Base-by-base conservation (phyloP, 306 rosid species). In the Parietaria judaica region DNA sequence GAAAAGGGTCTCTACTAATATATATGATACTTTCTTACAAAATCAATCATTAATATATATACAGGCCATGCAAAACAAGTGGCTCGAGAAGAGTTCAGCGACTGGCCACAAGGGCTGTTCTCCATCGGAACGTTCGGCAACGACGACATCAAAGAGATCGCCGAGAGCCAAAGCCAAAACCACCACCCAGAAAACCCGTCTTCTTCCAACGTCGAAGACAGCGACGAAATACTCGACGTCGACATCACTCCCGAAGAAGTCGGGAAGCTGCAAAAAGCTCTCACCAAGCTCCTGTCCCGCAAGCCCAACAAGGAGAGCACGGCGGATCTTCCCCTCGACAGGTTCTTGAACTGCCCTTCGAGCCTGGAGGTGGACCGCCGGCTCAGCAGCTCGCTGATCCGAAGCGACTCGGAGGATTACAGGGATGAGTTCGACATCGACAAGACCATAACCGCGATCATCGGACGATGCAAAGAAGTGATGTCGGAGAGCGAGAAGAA, bases 71-170 rank as follows among this genome's bases (percentile, higher is more conserved):
- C 75, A 60, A 86, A 88, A 74, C 90, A 71, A 76, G 99, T 84
- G 82, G 72, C 83, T 54, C 70, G 94, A 51, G 99, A 94, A 75
- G 99, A 94, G 73, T 94, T 86, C 63, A 88, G 86, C 13, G 97
- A 94, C 58, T 81, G 97, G 99, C 94, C 97, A 45, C 89, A 94
- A 72, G 84, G 88, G 31, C 75, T 94, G 57, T 81, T 88, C 11
- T 91, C 95, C 46, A 88, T 94, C 14, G 99, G 99, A 73, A 94
- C 99, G 14, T 88, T 94, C 76, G 99, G 99, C 44, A 88, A 86
- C 62, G 80, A 66, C 45, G 83, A 85, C 52, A 69, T 81, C 46
- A 76, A 68, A 82, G 80, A 86, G 68, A 74, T 55, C 62, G 3
- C 48, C 0, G 57, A 14, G 11, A 36, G 69, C 56, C 70, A 71